Evolutionary conservation across 441 rosid genomes (phyloP), one percentile per base, ranked within the genome.

Genomic region (Gossypium trilobum): DNA sequence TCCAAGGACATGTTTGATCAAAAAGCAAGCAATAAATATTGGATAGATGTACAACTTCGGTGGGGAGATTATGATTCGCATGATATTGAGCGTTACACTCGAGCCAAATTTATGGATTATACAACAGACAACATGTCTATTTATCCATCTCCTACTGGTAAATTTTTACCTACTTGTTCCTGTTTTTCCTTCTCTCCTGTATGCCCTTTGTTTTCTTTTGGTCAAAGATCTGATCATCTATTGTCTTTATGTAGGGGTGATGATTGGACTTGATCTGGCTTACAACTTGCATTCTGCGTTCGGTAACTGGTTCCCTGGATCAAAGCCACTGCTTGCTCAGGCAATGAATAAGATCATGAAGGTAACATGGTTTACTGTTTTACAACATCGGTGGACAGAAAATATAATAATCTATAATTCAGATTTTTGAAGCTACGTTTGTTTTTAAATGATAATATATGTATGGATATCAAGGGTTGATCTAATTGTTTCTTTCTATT

Each of bases 31-130:
- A 91, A 91, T 71, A 95, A 95, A 76, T 95, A 91, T 71, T 95
- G 99, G 99, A 87, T 95, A 71, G 99, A 95, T 78, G 98, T 92
- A 22, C 99, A 95, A 75, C 96, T 95, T 57, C 89, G 99, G 0
- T 95, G 99, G 99, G 98, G 99, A 74, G 99, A 95, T 78, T 95
- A 95, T 71, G 99, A 95, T 73, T 93, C 99, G 0, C 99, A 95
- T 25, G 99, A 95, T 80, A 91, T 95, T 62, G 98, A 95, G 84
- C 96, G 99, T 20, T 95, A 95, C 65, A 95, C 99, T 29, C 82
- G 98, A 70, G 99, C 97, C 69, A 95, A 95, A 75, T 95, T 93
- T 83, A 95, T 95, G 99, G 99, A 95, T 78, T 95, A 95, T 76
- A 93, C 99, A 2, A 91, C 98, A 0, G 99, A 93, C 75, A 95